Evolutionary conservation across 2,329 filamentous ascomycete species (phyloP).

Genomic region (Fusarium foetens): DNA sequence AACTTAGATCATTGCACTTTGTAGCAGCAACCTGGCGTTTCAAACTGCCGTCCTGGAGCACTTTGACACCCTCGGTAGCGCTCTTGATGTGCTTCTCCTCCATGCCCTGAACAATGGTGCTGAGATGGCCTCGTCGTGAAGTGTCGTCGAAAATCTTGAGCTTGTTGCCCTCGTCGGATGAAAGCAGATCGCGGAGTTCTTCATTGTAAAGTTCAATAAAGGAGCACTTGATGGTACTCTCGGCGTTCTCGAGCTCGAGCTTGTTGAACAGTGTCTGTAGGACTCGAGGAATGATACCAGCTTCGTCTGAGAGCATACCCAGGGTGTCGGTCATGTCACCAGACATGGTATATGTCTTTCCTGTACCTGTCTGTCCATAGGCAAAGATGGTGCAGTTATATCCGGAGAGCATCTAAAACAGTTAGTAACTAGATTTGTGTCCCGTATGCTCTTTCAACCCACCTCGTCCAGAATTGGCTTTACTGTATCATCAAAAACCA

Average conservation of each 20-base stretch:
- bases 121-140: constrained; percentile 82
- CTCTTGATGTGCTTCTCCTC: constrained; percentile 93
- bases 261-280: constrained; percentile 88
- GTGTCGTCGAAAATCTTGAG: constrained; percentile 96
- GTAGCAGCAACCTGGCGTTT: constrained; percentile 98
- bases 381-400: constrained; percentile 99
- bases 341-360: constrained; percentile 99
- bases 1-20: constrained; percentile 99
- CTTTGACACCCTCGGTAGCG: constrained; percentile 85
- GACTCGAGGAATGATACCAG: constrained; percentile 94
- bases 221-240: constrained; percentile 94
- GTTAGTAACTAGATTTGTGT: constrained; percentile 4
- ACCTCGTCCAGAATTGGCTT: constrained; percentile 93
- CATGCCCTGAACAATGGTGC: constrained; percentile 95
- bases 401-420: constrained; percentile 82
- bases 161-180: constrained; percentile 82
- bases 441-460: constrained; percentile 41
- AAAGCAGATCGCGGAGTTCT: constrained; percentile 89
- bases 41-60: constrained; percentile 88
- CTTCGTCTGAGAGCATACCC: constrained; percentile 87
- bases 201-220: constrained; percentile 99
- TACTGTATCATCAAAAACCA: constrained; percentile 96
- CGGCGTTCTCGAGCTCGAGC: constrained; percentile 79
- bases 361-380: constrained; percentile 97
- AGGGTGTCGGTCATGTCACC: constrained; percentile 92